Evolutionary conservation across 257 asterid genomes (phyloP).

Genomic region (Catharanthus roseus): DNA sequence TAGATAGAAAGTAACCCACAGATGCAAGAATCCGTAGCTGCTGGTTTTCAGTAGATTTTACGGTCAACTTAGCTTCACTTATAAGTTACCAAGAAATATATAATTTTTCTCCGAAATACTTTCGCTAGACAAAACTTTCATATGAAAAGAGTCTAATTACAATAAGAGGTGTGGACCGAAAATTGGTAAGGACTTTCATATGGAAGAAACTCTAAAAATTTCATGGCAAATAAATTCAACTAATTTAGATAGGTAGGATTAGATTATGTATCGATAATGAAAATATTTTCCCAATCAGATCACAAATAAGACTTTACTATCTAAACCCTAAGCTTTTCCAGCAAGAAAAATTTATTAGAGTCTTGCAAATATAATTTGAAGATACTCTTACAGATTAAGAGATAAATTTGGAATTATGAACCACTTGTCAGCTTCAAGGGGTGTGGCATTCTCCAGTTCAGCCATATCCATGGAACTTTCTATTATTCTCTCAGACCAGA

Average conservation of each 20-base stretch:
- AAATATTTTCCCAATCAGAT: neutral
- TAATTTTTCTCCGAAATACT: neutral
- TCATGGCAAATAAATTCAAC: neutral
- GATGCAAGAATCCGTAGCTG: neutral
- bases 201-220: neutral
- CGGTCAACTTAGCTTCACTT: neutral
- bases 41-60: neutral
- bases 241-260: neutral
- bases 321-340: constrained; percentile 3
- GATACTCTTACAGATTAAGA: constrained; percentile 54
- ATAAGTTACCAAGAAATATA: neutral
- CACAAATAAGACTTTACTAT: neutral
- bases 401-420: constrained; percentile 61
- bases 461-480: constrained; percentile 88
- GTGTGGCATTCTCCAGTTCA: constrained; percentile 78
- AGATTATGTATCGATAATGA: neutral
- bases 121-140: neutral
- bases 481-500: constrained; percentile 68
- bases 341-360: neutral
- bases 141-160: neutral
- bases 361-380: neutral
- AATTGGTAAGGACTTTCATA: neutral
- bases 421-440: constrained; percentile 87
- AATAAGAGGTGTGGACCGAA: neutral
- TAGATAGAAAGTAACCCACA: neutral